phyloP scores from a whole-genome alignment of 306 rosid species.

The Quercus rubra region DNA sequence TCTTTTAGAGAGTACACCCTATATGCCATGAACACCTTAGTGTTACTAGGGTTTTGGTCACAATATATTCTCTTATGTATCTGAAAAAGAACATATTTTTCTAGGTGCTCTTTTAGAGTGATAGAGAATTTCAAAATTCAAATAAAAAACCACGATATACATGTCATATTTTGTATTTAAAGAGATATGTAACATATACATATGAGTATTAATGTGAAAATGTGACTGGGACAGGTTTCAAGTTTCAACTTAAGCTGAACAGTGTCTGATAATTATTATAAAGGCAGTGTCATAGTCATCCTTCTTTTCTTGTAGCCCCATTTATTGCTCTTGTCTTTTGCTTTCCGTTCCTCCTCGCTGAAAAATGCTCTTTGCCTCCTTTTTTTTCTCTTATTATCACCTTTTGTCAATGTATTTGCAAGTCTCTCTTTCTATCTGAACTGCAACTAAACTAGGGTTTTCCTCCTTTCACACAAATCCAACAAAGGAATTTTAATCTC shows the following conservation, averaged over 20 bases:
- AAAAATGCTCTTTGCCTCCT: constrained; percentile 76
- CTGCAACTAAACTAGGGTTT: constrained; percentile 60
- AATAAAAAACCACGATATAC: not conserved
- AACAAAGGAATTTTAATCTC: constrained; percentile 22
- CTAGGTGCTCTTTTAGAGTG: not conserved
- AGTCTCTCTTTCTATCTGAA: constrained; percentile 36
- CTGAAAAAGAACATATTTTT: not conserved
- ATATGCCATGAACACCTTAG: not conserved
- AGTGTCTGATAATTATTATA: constrained; percentile 31
- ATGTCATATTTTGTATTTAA: not conserved
- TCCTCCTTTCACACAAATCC: constrained; percentile 43
- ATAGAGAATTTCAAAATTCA: not conserved
- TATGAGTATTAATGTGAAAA: not conserved
- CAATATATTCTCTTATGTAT: not conserved
- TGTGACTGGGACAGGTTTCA: not conserved
- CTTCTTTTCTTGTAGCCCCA: constrained; percentile 11
- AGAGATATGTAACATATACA: not conserved
- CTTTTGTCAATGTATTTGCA: constrained; percentile 46
- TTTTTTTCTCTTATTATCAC: constrained; percentile 35
- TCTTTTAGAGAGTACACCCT: not conserved
- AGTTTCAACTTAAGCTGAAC: constrained; percentile 14
- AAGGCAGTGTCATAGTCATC: constrained; percentile 27
- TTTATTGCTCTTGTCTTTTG: constrained; percentile 33
- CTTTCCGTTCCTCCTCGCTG: constrained; percentile 22
- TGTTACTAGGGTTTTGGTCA: not conserved